phyloP scores from a whole-genome alignment of 257 asterid species.

The Fraxinus americana region DNA sequence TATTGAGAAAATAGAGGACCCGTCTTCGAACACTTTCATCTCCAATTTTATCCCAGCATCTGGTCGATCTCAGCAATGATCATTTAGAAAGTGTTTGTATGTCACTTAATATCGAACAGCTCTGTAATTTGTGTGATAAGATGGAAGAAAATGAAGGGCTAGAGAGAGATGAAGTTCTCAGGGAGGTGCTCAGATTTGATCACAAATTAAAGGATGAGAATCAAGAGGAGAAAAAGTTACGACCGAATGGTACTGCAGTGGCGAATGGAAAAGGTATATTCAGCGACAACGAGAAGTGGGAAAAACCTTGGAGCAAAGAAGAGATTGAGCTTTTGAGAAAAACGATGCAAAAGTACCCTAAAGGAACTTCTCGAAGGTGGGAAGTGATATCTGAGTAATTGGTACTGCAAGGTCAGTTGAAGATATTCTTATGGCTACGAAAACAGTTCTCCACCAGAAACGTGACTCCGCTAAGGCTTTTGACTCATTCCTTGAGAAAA shows the following conservation, averaged over 20 bases:
- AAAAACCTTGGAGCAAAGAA: constrained; percentile 73
- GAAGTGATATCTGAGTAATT: constrained; percentile 88
- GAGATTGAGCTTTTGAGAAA: constrained; percentile 91
- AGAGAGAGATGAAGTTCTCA: constrained; percentile 54
- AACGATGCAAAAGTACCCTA: constrained; percentile 78
- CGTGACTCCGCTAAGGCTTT: constrained; percentile 89
- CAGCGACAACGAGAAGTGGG: constrained; percentile 53
- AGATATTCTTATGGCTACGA: constrained; percentile 93
- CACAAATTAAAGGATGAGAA: constrained; percentile 43
- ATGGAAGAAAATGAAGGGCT: constrained; percentile 60
- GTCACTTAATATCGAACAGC: constrained; percentile 72
- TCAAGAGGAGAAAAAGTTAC: constrained; percentile 39
- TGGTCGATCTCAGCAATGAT: constrained; percentile 55
- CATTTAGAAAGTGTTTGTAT: constrained; percentile 71
- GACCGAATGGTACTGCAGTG: constrained; percentile 59
- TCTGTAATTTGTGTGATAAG: constrained; percentile 58
- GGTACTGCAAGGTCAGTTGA: constrained; percentile 87
- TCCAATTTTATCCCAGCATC: constrained; percentile 48
- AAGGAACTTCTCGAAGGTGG: constrained; percentile 95
- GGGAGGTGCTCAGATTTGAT: constrained; percentile 44
- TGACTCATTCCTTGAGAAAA: constrained; percentile 89
- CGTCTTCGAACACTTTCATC: constrained; percentile 69
- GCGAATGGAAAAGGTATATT: constrained; percentile 37
- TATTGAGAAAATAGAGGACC: constrained; percentile 77
- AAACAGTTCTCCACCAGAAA: constrained; percentile 88